phyloP scores from a whole-genome alignment of 2,329 filamentous ascomycete species.

The Paecilomyces variotii region DNA sequence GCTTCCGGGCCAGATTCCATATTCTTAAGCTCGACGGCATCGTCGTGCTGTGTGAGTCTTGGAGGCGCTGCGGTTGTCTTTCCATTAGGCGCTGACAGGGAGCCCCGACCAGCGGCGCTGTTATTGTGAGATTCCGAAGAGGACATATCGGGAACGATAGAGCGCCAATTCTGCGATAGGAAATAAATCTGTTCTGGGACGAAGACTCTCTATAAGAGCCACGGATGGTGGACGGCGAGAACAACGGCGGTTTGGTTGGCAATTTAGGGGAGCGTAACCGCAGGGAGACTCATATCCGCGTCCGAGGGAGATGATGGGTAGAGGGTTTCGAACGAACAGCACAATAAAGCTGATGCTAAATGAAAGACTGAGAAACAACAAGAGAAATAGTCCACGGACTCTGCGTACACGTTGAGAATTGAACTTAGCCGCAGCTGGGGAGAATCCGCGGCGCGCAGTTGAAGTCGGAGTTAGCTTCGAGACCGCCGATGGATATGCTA shows the following conservation, averaged over 20 bases:
- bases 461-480: not conserved
- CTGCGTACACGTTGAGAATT: not conserved
- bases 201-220: not conserved
- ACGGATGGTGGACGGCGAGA: not conserved
- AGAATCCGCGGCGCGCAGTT: not conserved
- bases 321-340: not conserved
- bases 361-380: not conserved
- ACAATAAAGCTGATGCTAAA: not conserved
- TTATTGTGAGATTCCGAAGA: conserved; percentile 15
- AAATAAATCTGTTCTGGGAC: not conserved
- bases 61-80: conserved; percentile 26
- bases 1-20: conserved; percentile 21
- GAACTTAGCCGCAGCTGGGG: not conserved
- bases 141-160: conserved; percentile 14
- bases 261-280: not conserved
- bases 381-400: not conserved
- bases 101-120: conserved; percentile 15
- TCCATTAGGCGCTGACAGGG: conserved; percentile 18
- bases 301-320: not conserved
- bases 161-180: not conserved
- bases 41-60: conserved; percentile 22
- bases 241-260: not conserved
- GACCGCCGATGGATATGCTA: not conserved
- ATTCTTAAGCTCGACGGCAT: conserved; percentile 32
- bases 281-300: not conserved